These are phyloP conservation scores for Ceriops tagal DNA, from an alignment of 345 rosid genomes.

Conservation along the genomic window DNA sequence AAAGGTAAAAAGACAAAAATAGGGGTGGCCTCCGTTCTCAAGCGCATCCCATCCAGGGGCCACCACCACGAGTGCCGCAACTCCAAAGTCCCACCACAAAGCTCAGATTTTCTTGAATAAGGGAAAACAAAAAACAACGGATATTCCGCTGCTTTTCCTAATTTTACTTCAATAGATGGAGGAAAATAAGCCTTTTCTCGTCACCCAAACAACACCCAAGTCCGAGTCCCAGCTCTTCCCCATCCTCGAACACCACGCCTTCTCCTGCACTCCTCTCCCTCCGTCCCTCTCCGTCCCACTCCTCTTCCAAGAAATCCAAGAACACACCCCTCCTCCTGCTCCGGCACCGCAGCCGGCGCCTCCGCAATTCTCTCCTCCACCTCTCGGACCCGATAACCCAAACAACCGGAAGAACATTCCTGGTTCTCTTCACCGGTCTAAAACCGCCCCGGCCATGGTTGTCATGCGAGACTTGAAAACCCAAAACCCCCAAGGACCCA, in stretches of 20 bases:
- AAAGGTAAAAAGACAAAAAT: no score
- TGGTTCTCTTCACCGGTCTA: conserved; percentile 58
- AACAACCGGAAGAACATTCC: conserved; percentile 14
- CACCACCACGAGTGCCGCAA: no score
- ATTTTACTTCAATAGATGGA: conserved; percentile 33
- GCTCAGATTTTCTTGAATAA: no score
- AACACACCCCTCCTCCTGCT: conserved; percentile 3
- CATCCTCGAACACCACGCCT: conserved; percentile 27
- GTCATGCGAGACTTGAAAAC: conserved; percentile 41
- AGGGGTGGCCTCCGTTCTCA: no score
- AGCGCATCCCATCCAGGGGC: no score
- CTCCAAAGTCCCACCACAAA: no score
- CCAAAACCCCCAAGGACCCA: conserved; percentile 17
- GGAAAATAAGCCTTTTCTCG: conserved; percentile 50
- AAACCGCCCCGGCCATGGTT: conserved; percentile 85
- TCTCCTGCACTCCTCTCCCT: conserved; percentile 26
- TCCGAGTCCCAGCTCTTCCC: conserved; percentile 22
- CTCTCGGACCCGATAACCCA: conserved; percentile 3
- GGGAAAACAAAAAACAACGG: no score
- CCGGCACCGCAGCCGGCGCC: conserved; percentile 8
- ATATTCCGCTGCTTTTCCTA: no score
- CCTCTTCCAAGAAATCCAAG: conserved; percentile 40
- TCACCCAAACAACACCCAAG: conserved; percentile 33
- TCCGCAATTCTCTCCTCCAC: not conserved
- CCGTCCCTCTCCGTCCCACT: conserved; percentile 42